Evolutionary conservation across 2,329 filamentous ascomycete genomes (phyloP).

Genomic region (Penicillium sp.): DNA sequence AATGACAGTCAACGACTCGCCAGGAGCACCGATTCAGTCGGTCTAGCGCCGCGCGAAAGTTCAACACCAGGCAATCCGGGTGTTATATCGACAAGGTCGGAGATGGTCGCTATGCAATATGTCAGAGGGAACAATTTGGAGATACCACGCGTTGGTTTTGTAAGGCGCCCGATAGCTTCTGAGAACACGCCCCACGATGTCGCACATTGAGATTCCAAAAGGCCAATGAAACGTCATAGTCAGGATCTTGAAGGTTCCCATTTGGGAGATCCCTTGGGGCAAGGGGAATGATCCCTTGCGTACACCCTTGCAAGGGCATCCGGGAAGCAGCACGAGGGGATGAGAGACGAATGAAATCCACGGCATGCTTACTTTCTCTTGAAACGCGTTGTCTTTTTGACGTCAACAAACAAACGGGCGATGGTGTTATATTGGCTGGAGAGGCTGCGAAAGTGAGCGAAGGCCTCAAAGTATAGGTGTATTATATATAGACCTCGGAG

Average conservation of each 20-base stretch:
- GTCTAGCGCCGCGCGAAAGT: slow-evolving; percentile 3
- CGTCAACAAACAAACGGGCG: slow-evolving; percentile 18
- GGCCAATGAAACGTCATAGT: slow-evolving; percentile 9
- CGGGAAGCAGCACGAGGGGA: slow-evolving; percentile 2
- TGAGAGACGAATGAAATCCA: slow-evolving; percentile 3
- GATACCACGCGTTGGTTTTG: slow-evolving; percentile 6
- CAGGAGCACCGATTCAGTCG: slow-evolving; percentile 21
- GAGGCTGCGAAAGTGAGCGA: slow-evolving; percentile 1
- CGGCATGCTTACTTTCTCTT: slow-evolving; percentile 17
- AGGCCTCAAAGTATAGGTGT: no score
- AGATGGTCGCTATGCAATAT: slow-evolving; percentile 6
- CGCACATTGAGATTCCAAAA: slow-evolving; percentile 8
- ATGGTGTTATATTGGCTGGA: slow-evolving; percentile 2
- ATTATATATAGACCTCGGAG: no score
- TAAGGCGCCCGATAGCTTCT: slow-evolving; percentile 4
- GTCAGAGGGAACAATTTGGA: neutral
- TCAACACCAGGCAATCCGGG: neutral
- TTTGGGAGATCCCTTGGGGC: slow-evolving; percentile 11
- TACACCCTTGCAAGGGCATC: slow-evolving; percentile 8
- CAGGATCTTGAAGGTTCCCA: slow-evolving; percentile 8
- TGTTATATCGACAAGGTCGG: neutral
- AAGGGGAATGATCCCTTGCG: slow-evolving; percentile 21
- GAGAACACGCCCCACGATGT: slow-evolving; percentile 2
- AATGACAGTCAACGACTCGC: slow-evolving; percentile 12
- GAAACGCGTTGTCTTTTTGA: slow-evolving; percentile 15